Percentiles rank a stretch among this genome's conserved stretches.
Evolutionary conservation across 2,329 filamentous ascomycete species (phyloP).

Genomic region (Lachnellula arida): DNA sequence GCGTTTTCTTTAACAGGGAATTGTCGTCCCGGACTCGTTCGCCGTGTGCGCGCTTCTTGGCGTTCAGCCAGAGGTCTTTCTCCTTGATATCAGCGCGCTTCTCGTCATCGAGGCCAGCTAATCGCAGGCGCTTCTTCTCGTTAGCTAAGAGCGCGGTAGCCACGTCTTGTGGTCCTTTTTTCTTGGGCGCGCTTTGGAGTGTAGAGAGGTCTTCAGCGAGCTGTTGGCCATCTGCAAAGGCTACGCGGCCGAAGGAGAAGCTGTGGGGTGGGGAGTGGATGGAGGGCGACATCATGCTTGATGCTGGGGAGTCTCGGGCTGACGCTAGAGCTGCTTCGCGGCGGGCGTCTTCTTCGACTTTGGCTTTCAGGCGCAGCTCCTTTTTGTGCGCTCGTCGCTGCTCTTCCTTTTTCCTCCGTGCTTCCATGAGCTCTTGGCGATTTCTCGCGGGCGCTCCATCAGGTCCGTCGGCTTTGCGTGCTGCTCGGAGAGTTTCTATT

Average conservation of each 20-base stretch:
- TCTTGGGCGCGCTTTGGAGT: conserved; percentile 63
- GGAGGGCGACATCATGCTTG: conserved; percentile 50
- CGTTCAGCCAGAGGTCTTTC: conserved; percentile 92
- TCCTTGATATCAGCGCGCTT: conserved; percentile 85
- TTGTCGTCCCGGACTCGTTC: conserved; percentile 87
- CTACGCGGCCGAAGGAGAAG: conserved; percentile 88
- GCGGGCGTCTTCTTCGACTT: conserved; percentile 69
- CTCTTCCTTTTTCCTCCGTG: conserved; percentile 80
- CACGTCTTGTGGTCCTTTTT: conserved; percentile 78
- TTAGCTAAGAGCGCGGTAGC: conserved; percentile 81
- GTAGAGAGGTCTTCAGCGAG: conserved; percentile 65
- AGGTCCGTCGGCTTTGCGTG: conserved; percentile 79
- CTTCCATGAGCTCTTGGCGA: conserved; percentile 87
- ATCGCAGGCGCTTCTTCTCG: conserved; percentile 78
- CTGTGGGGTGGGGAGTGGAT: conserved; percentile 55
- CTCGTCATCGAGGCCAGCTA: conserved; percentile 68
- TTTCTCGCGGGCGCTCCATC: conserved; percentile 80
- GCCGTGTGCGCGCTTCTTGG: conserved; percentile 81
- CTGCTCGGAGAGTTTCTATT: conserved; percentile 79
- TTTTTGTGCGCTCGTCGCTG: conserved; percentile 86
- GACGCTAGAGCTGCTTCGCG: conserved; percentile 57
- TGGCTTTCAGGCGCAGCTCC: conserved; percentile 70
- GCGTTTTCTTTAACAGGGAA: conserved; percentile 81
- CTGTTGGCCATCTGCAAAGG: conserved; percentile 80
- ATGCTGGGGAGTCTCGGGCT: conserved; percentile 54